phyloP scores from a whole-genome alignment of 257 asterid species.

The Nyctanthes arbortristis region DNA sequence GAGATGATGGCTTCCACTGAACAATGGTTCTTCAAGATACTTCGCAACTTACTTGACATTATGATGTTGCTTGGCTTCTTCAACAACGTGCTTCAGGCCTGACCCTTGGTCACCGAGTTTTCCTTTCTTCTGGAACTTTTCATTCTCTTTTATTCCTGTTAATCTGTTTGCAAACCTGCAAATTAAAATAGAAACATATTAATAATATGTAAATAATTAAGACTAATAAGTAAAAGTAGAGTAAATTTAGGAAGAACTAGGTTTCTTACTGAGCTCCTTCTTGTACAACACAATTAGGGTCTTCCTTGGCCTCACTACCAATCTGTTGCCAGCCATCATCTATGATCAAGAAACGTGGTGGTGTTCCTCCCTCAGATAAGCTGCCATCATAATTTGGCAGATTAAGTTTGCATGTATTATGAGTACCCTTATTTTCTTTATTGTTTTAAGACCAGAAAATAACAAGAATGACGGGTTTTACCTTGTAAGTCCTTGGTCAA shows the following conservation, averaged over 20 bases:
- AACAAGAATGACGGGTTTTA: constrained; percentile 18
- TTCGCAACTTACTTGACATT: constrained; percentile 59
- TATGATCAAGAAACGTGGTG: constrained; percentile 89
- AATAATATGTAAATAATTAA: not conserved
- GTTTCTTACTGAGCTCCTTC: constrained; percentile 78
- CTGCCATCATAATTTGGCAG: constrained; percentile 35
- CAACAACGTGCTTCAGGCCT: constrained; percentile 73
- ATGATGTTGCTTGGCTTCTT: constrained; percentile 62
- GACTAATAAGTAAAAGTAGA: not conserved
- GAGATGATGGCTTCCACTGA: not conserved
- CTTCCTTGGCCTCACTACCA: constrained; percentile 64
- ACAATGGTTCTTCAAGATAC: not conserved
- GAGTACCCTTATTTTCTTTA: not conserved
- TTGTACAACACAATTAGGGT: constrained; percentile 67
- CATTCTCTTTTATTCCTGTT: constrained; percentile 81
- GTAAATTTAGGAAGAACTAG: not conserved
- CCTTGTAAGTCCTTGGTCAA: constrained; percentile 89
- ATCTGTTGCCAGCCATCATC: constrained; percentile 99
- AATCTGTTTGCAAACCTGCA: constrained; percentile 87
- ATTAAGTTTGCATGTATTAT: constrained; percentile 8
- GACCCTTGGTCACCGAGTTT: constrained; percentile 40
- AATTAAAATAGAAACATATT: constrained; percentile 17
- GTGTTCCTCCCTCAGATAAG: constrained; percentile 86
- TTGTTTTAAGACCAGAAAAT: not conserved
- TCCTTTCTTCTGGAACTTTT: constrained; percentile 65